These are phyloP conservation scores for Celoporthe dispersa DNA, from an alignment of 2,329 filamentous ascomycete genomes.

Conservation along the genomic window DNA sequence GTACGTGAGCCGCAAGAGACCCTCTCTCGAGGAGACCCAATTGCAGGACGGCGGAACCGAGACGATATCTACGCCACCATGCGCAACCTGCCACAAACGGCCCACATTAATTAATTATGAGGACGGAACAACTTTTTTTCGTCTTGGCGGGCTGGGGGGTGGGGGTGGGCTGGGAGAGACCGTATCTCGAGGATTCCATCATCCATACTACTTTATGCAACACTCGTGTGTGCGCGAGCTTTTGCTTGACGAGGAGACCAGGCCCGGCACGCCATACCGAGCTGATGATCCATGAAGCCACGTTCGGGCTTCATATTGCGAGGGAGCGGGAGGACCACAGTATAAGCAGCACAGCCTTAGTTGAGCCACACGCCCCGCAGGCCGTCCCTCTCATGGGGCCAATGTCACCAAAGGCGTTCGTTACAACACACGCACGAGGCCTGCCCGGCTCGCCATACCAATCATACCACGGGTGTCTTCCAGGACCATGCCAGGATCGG, in stretches of 20 bases:
- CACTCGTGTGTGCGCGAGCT: background rate
- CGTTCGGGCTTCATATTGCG: background rate
- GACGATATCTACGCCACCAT: constrained; percentile 2
- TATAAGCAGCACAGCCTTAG: constrained; percentile 9
- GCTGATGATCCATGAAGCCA: background rate
- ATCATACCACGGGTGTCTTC: too few relatives aligned
- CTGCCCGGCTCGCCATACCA: background rate
- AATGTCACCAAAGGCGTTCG: background rate
- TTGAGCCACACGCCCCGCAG: background rate
- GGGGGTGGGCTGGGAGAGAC: background rate
- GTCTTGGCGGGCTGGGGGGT: background rate
- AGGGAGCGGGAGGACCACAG: constrained; percentile 17
- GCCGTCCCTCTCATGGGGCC: background rate
- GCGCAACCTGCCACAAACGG: background rate
- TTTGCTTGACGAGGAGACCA: background rate
- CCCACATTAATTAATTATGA: background rate
- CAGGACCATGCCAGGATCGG: background rate
- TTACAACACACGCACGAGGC: too few relatives aligned
- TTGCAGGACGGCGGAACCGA: background rate
- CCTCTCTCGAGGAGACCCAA: background rate
- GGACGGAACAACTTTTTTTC: background rate
- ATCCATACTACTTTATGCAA: background rate
- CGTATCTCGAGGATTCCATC: background rate
- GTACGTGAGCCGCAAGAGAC: background rate
- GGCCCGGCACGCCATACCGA: background rate